Percentiles rank a stretch among this genome's conserved stretches.
These are phyloP conservation scores for Aspergillus thermomutatus DNA, from an alignment of 2,329 filamentous ascomycete species.

Conservation along the genomic window DNA sequence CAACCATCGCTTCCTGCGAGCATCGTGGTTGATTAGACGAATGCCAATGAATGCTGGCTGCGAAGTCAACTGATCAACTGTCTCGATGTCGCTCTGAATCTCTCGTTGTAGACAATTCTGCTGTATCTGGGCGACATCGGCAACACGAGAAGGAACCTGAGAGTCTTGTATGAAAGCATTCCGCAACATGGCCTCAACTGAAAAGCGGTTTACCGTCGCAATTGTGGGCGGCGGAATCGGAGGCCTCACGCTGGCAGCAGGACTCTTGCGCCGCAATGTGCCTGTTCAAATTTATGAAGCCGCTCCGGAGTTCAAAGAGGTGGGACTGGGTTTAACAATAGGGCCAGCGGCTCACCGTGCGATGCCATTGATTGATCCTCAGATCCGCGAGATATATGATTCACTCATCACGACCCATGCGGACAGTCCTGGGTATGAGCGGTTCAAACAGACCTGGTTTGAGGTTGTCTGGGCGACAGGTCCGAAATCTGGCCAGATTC, in stretches of 20 bases:
- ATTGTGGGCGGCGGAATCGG: conserved; percentile 60
- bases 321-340: conserved; percentile 57
- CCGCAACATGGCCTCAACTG: not conserved
- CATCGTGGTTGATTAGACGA: not conserved
- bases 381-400: conserved; percentile 29
- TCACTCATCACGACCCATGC: conserved; percentile 32
- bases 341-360: conserved; percentile 55
- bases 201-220: conserved; percentile 47
- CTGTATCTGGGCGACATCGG: no score
- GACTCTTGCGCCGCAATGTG: conserved; percentile 46
- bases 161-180: not conserved
- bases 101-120: not conserved
- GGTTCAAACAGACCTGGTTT: conserved; percentile 30
- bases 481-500: conserved; percentile 16
- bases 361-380: conserved; percentile 51
- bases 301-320: conserved; percentile 53
- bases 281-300: conserved; percentile 56
- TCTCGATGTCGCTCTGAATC: no score
- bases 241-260: conserved; percentile 54
- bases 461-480: conserved; percentile 29
- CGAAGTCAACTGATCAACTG: no score
- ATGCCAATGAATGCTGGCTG: not conserved
- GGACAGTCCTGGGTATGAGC: conserved; percentile 30
- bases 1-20: not conserved
- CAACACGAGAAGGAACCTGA: not conserved